A percentile compares a stretch with the other conserved stretches of the same genome.
Conservation (phyloP, 2,329 filamentous ascomycete species). For the Didymella lethalis region DNA sequence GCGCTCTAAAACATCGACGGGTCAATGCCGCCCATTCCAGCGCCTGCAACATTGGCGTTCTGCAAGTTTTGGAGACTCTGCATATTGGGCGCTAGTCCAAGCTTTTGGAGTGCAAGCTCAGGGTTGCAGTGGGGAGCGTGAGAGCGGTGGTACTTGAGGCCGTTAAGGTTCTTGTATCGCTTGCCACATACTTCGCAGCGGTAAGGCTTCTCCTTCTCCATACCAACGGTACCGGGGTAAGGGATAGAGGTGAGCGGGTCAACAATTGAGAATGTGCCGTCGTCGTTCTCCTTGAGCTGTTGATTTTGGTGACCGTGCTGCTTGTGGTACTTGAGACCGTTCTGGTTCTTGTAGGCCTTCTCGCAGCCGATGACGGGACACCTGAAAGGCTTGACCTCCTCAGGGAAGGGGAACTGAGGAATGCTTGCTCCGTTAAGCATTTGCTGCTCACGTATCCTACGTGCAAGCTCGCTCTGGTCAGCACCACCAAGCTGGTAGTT, state of each 20-base stretch:
- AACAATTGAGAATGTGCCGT: slow-evolving; percentile 97
- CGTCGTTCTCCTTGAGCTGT: slow-evolving; percentile 93
- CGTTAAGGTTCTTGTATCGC: slow-evolving; percentile 98
- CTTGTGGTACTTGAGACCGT: slow-evolving; percentile 92
- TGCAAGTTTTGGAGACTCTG: slow-evolving; percentile 53
- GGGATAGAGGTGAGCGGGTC: slow-evolving; percentile 94
- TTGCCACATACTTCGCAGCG: slow-evolving; percentile 97
- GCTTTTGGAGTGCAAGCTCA: slow-evolving; percentile 68
- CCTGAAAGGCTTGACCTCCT: slow-evolving; percentile 97
- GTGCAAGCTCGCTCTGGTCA: slow-evolving; percentile 75
- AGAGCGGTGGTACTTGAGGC: slow-evolving; percentile 83
- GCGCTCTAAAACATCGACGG: slow-evolving; percentile 57
- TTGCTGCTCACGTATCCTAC: slow-evolving; percentile 70
- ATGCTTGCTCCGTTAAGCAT: slow-evolving; percentile 62
- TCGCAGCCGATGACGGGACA: slow-evolving; percentile 98
- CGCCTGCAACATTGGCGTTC: slow-evolving; percentile 59
- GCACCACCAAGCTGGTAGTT: slow-evolving; percentile 72
- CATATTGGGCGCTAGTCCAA: slow-evolving; percentile 50
- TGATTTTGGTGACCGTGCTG: slow-evolving; percentile 95
- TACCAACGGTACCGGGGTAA: slow-evolving; percentile 95
- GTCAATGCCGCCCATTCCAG: slow-evolving; percentile 64
- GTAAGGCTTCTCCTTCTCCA: slow-evolving; percentile 99
- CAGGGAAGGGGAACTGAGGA: slow-evolving; percentile 59
- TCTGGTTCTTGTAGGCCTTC: slow-evolving; percentile 99
- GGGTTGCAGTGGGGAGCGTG: slow-evolving; percentile 90